These are phyloP conservation scores for Diaporthe capsici DNA, from an alignment of 2,329 filamentous ascomycete species.

Conservation along the genomic window DNA sequence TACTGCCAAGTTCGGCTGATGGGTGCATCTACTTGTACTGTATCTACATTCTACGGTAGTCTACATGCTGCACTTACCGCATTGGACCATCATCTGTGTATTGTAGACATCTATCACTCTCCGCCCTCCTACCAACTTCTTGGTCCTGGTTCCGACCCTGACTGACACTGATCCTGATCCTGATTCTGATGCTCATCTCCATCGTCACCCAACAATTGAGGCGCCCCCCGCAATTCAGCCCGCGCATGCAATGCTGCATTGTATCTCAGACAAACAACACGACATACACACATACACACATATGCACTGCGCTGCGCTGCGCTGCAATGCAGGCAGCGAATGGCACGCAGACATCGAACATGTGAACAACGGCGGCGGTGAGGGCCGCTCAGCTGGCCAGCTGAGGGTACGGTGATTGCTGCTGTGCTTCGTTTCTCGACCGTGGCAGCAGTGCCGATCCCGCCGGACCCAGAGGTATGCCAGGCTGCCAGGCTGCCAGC, in stretches of 20 bases:
- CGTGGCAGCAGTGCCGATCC: conserved; percentile 28
- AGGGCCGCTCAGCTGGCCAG: conserved; percentile 21
- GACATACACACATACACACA: conserved; percentile 8
- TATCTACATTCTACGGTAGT: neutral
- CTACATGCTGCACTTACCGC: neutral
- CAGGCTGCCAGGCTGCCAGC: neutral
- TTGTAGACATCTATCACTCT: neutral
- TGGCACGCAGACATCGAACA: neutral
- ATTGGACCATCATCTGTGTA: neutral
- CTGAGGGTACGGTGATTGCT: neutral
- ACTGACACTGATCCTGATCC: neutral
- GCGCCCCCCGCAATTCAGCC: neutral
- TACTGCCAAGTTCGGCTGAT: conserved; percentile 8
- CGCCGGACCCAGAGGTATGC: neutral
- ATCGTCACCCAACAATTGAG: neutral
- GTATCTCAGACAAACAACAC: conserved; percentile 5
- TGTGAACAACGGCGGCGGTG: conserved; percentile 26
- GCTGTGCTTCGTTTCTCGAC: conserved; percentile 13
- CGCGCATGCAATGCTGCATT: conserved; percentile 1
- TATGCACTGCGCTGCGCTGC: conserved; percentile 2
- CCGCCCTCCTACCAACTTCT: neutral
- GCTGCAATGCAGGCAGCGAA: conserved; percentile 7
- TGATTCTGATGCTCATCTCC: neutral
- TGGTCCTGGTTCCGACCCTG: neutral
- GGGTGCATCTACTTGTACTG: neutral